Evolutionary conservation across 345 rosid genomes (phyloP).

Genomic region (Raphanus sativus): DNA sequence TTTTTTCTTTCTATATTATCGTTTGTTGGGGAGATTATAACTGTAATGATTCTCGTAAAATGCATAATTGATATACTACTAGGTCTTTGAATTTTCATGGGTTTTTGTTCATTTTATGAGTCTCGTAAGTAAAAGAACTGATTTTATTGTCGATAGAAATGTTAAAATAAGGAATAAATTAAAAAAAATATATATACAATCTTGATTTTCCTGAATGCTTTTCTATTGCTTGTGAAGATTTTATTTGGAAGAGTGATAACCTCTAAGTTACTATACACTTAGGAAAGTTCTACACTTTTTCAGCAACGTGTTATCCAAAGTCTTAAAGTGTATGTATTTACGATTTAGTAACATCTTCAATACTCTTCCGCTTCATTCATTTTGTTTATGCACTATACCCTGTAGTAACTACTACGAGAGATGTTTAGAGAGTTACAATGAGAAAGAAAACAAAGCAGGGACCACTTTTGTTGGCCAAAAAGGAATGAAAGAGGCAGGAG

Average conservation of each 20-base stretch:
- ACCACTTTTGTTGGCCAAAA: not conserved
- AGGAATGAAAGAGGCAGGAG: not conserved
- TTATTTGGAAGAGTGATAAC: not conserved
- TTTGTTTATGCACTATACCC: not conserved
- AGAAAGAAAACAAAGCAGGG: not conserved
- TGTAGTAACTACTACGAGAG: not conserved
- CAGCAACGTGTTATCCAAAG: not conserved
- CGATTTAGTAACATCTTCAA: not conserved
- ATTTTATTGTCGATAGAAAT: not conserved
- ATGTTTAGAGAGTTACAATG: not conserved
- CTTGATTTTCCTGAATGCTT: not conserved
- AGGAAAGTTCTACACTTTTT: not conserved
- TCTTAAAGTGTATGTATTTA: not conserved
- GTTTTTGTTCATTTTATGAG: not conserved
- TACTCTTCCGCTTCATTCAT: not conserved
- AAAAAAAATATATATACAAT: not conserved
- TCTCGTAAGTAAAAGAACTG: not conserved
- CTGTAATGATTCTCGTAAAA: not conserved
- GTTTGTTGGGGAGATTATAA: slow-evolving; percentile 14
- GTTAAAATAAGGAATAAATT: not conserved
- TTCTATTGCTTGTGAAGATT: not conserved
- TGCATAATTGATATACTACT: too few species aligned
- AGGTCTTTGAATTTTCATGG: too few species aligned
- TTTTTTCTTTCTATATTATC: not conserved
- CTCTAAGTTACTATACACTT: not conserved